A percentile compares a stretch with the other conserved stretches of the same genome.
Evolutionary conservation across 2,329 filamentous ascomycete genomes (phyloP).

Genomic region (Fusarium oxysporum): DNA sequence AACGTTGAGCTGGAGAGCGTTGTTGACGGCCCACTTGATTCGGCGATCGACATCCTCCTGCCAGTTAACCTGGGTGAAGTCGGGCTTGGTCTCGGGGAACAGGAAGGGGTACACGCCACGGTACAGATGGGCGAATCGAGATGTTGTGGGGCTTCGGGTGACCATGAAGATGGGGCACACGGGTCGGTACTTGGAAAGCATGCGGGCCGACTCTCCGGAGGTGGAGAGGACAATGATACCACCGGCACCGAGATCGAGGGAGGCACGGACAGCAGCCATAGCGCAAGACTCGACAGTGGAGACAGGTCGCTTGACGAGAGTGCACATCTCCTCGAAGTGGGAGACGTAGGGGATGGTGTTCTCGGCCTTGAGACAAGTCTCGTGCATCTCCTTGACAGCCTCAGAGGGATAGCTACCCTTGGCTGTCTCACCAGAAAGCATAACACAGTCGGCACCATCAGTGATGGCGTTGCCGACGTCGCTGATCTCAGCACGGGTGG

Average conservation of each 20-base stretch:
- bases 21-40: slow-evolving; percentile 94
- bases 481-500: slow-evolving; percentile 97
- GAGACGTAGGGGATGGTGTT: slow-evolving; percentile 97
- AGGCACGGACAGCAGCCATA: slow-evolving; percentile 96
- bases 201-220: slow-evolving; percentile 91
- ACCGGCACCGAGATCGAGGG: slow-evolving; percentile 94
- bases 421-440: slow-evolving; percentile 99
- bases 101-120: slow-evolving; percentile 98
- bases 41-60: slow-evolving; percentile 98
- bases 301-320: slow-evolving; percentile 83
- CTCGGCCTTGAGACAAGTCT: slow-evolving; percentile 96
- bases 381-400: slow-evolving; percentile 97
- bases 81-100: slow-evolving; percentile 92
- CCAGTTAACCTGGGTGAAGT: slow-evolving; percentile 94
- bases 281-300: slow-evolving; percentile 92
- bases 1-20: slow-evolving; percentile 85
- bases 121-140: slow-evolving; percentile 93
- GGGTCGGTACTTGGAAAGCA: slow-evolving; percentile 97
- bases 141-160: slow-evolving; percentile 84
- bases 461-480: slow-evolving; percentile 98
- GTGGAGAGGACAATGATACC: slow-evolving; percentile 97
- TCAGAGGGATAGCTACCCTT: slow-evolving; percentile 96
- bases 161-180: slow-evolving; percentile 99
- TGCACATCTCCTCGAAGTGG: slow-evolving; percentile 95
- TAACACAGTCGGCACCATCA: slow-evolving; percentile 98